These are phyloP conservation scores for Pugionium cornutum DNA, from an alignment of 345 rosid species.

Conservation along the genomic window DNA sequence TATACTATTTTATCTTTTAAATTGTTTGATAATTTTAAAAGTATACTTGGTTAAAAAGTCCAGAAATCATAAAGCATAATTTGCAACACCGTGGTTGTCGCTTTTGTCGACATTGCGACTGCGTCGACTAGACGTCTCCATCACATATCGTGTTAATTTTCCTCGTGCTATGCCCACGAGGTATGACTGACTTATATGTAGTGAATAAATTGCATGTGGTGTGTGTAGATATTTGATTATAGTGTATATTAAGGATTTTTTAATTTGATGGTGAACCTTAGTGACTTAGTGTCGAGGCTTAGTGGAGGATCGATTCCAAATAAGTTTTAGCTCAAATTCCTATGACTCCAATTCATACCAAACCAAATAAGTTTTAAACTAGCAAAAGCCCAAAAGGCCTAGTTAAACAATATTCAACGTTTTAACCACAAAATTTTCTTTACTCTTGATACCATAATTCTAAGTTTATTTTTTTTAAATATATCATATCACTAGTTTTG, in stretches of 20 bases:
- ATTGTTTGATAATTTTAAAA: neutral
- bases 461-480: too few relatives aligned
- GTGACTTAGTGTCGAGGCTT: neutral
- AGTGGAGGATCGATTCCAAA: too few relatives aligned
- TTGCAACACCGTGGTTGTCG: neutral
- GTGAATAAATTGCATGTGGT: conserved; percentile 3
- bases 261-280: neutral
- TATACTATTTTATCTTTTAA: neutral
- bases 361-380: too few relatives aligned
- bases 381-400: too few relatives aligned
- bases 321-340: too few relatives aligned
- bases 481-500: too few relatives aligned
- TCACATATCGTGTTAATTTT: conserved; percentile 24
- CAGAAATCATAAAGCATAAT: conserved; percentile 14
- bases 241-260: neutral
- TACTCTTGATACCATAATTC: too few relatives aligned
- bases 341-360: too few relatives aligned
- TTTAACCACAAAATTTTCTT: too few relatives aligned
- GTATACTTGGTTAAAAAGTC: neutral
- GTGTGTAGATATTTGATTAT: neutral
- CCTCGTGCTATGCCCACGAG: conserved; percentile 35
- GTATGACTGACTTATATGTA: conserved; percentile 25
- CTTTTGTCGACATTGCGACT: conserved; percentile 19
- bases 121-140: conserved; percentile 23
- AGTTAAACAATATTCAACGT: too few relatives aligned